phyloP scores from a whole-genome alignment of 2,329 filamentous ascomycete species.

The Magnaporthiopsis rhizophila region DNA sequence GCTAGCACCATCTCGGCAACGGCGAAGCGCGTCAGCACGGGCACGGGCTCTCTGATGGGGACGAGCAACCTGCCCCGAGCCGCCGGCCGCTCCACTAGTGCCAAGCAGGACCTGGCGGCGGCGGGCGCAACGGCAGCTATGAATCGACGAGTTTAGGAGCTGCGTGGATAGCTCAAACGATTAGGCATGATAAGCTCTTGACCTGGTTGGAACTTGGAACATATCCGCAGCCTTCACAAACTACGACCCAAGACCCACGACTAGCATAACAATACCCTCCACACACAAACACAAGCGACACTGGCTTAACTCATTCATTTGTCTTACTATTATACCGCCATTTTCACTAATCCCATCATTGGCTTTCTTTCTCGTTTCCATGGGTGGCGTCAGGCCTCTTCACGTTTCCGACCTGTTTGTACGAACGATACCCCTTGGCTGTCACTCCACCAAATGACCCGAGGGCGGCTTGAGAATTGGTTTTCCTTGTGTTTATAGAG shows the following conservation, averaged over 20 bases:
- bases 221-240: neutral
- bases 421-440: neutral
- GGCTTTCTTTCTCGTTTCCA: neutral
- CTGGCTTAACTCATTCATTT: neutral
- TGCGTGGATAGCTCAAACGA: neutral
- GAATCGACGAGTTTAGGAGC: constrained; percentile 38
- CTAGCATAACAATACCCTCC: neutral
- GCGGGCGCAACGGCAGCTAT: constrained; percentile 53
- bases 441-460: neutral
- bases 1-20: constrained; percentile 24
- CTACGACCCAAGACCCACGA: neutral
- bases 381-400: neutral
- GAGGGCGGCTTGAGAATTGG: neutral
- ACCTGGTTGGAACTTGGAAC: neutral
- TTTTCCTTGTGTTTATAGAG: neutral
- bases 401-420: neutral
- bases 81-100: constrained; percentile 47
- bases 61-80: constrained; percentile 49
- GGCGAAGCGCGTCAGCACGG: constrained; percentile 47
- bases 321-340: neutral
- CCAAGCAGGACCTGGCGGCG: constrained; percentile 50
- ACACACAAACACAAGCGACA: neutral
- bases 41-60: constrained; percentile 28
- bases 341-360: neutral
- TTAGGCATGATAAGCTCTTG: neutral